Evolutionary conservation across 352 stramenopile species (phyloP).

Genomic region (Globisporangium nunn): DNA sequence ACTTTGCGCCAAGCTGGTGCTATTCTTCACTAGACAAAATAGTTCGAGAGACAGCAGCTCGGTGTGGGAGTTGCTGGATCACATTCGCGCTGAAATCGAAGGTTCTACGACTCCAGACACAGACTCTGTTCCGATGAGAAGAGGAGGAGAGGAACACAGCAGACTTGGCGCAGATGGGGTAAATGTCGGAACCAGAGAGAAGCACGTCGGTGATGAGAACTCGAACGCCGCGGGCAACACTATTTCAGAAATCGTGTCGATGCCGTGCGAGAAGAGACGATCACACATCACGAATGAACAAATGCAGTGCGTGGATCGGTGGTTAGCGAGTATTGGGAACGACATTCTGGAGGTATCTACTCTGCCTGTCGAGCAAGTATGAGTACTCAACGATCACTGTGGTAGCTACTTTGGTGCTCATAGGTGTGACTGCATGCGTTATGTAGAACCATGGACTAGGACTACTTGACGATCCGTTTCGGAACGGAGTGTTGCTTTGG

Average conservation of each 20-base stretch:
- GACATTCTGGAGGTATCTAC: slow-evolving; percentile 7
- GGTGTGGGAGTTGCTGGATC: slow-evolving; percentile 7
- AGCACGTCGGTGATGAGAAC: slow-evolving; percentile 5
- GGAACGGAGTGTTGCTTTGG: slow-evolving; percentile 15
- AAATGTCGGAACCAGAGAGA: neutral
- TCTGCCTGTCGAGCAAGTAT: neutral
- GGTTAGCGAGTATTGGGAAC: slow-evolving; percentile 14
- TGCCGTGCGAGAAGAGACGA: slow-evolving; percentile 4
- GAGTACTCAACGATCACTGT: neutral
- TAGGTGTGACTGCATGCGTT: neutral
- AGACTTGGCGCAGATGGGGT: neutral
- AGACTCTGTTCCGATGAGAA: neutral
- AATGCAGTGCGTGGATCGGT: slow-evolving; percentile 16
- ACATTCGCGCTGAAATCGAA: slow-evolving; percentile 6
- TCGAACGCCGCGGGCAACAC: neutral
- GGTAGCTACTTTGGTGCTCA: neutral
- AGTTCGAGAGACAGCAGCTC: neutral
- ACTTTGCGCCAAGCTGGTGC: slow-evolving; percentile 1
- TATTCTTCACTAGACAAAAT: neutral
- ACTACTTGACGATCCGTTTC: slow-evolving; percentile 13
- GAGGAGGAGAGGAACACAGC: neutral
- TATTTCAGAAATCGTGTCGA: neutral
- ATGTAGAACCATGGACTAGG: neutral
- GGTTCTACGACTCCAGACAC: neutral
- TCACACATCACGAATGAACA: slow-evolving; percentile 25